Percentiles rank a stretch among this genome's conserved stretches.
phyloP scores from a whole-genome alignment of 805 yeast genomes.

The Yarrowia alimentaria region DNA sequence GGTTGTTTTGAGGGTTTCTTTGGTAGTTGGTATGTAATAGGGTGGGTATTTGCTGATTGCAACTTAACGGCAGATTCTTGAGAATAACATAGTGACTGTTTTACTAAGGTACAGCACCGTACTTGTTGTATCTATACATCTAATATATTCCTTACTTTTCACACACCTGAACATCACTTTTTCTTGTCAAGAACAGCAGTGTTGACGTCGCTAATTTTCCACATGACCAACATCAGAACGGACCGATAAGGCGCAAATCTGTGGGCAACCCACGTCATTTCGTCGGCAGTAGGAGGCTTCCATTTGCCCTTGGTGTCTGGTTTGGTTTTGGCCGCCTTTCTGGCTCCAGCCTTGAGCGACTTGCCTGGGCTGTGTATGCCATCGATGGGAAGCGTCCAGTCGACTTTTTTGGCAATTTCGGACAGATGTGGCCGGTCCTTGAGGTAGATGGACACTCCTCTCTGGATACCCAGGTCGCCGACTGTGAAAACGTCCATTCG shows the following conservation, averaged over 20 bases:
- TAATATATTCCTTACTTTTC: too few relatives aligned
- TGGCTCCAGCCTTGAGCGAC: constrained; percentile 39
- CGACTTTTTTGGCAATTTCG: constrained; percentile 36
- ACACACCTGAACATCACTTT: too few relatives aligned
- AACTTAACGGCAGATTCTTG: too few relatives aligned
- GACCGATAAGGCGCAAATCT: constrained; percentile 65
- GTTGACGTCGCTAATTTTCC: constrained; percentile 66
- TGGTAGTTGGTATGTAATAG: too few relatives aligned
- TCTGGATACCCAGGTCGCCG: constrained; percentile 79
- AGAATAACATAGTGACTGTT: too few relatives aligned
- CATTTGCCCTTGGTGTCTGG: constrained; percentile 42
- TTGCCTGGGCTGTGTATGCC: constrained; percentile 38
- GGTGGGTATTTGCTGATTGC: too few relatives aligned
- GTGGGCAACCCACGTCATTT: constrained; percentile 65
- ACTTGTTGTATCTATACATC: too few relatives aligned
- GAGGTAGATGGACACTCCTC: constrained; percentile 73
- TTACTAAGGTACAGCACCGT: too few relatives aligned
- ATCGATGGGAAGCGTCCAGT: constrained; percentile 33
- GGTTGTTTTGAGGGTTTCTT: too few relatives aligned
- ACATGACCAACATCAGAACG: constrained; percentile 65
- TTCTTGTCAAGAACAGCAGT: constrained; percentile 47
- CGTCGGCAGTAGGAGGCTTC: constrained; percentile 41
- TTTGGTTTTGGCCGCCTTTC: constrained; percentile 40
- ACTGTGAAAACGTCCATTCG: constrained; percentile 69
- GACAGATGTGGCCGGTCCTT: constrained; percentile 42